Percentiles rank a stretch among this genome's conserved stretches.
Conservation (phyloP, 1,284 basidiomycete genomes). For the Taiwanofungus camphoratus region DNA sequence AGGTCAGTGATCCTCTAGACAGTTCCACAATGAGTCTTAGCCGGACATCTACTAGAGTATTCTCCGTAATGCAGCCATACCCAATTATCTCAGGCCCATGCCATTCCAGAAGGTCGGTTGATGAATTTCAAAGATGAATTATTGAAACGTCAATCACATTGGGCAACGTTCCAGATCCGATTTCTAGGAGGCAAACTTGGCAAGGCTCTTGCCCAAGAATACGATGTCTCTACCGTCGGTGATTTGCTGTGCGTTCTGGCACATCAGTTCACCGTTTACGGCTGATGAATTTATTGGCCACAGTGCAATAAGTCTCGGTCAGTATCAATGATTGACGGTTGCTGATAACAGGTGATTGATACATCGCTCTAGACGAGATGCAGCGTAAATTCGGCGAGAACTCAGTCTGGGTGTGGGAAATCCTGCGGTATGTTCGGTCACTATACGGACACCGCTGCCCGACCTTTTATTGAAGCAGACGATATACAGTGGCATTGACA, state of each 20-base stretch:
- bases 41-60: constrained; percentile 53
- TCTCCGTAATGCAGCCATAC: constrained; percentile 76
- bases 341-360: not conserved
- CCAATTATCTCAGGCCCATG: constrained; percentile 75
- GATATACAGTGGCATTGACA: constrained; percentile 74
- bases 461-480: not conserved
- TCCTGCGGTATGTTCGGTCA: constrained; percentile 46
- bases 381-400: constrained; percentile 81
- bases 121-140: not conserved
- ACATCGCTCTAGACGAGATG: constrained; percentile 57
- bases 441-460: not conserved
- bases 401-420: constrained; percentile 89
- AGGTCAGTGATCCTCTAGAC: constrained; percentile 39
- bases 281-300: not conserved
- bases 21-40: not conserved
- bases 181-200: constrained; percentile 96
- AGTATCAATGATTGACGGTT: constrained; percentile 13
- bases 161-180: constrained; percentile 62
- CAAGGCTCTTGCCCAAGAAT: constrained; percentile 80
- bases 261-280: not conserved
- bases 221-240: constrained; percentile 82
- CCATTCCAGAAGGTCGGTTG: constrained; percentile 76
- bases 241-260: constrained; percentile 67
- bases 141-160: not conserved
- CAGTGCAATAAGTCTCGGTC: constrained; percentile 46